Evolutionary conservation across 176 grass and related monocot species (phyloP), one percentile per base, ranked within the genome.

Genomic region (Oryza rufipogon): DNA sequence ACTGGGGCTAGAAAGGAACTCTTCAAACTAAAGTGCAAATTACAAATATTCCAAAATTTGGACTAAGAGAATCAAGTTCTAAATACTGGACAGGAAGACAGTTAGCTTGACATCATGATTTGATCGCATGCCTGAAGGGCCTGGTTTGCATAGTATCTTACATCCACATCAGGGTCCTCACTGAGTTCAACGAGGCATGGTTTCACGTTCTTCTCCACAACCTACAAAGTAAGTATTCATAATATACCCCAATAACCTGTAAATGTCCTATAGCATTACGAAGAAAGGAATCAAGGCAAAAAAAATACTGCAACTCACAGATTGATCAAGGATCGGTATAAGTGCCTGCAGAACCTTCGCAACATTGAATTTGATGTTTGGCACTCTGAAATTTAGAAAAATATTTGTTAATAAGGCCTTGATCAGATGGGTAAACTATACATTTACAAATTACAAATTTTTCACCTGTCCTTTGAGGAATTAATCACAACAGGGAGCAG

Each of bases 121-220:
- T 98, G 96, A 25, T 98, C 82, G 39, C 96, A 93, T 5, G 93
- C 88, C 64, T 89, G 92, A 20, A 95, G 93, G 36, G 96, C 96
- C 80, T 98, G 89, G 49, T 84, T 86, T 10, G 96, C 91, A 39
- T 86, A 98, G 86, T 88, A 92, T 71, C 96, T 83, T 66, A 98
- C 96, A 76, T 98, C 96, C 19, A 98, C 93, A 79, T 98, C 96
- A 28, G 96, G 96, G 78, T 98, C 96, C 91, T 98, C 96, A 9
- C 87, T 93, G n/a, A 98, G 93, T 77, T 98, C 96, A 13, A 95
- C 87, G 17, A 98, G 87, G 71, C 96, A 98, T 64, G 93, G 93
- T 34, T 91, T 93, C 83, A 98, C 66, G 1, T 25, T 87, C 81
- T 90, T 88, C 52, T 98, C 96, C 25, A 89, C 93, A 28, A 93